Conservation (phyloP, 805 yeast genomes). For the Nakazawaea ambrosiae region DNA sequence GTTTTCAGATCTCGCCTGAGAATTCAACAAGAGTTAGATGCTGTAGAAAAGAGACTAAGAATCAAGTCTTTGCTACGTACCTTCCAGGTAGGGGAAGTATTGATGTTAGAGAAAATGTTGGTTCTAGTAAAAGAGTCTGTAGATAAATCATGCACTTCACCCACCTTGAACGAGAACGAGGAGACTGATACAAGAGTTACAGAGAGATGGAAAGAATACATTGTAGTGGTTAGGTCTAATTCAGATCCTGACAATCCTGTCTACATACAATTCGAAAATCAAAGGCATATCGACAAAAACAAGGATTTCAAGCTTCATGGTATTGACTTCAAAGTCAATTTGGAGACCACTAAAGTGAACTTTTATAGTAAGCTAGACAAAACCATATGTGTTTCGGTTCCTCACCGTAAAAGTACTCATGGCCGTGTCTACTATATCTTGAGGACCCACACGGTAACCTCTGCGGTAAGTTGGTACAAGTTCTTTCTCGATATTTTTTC, state of each 20-base stretch:
- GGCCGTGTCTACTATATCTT: slow-evolving; percentile 36
- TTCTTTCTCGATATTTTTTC: slow-evolving; percentile 46
- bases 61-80: slow-evolving; percentile 22
- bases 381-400: slow-evolving; percentile 45
- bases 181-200: slow-evolving; percentile 45
- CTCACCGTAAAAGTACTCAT: slow-evolving; percentile 10
- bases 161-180: slow-evolving; percentile 40
- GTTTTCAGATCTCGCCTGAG: slow-evolving; percentile 18
- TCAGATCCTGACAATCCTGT: slow-evolving; percentile 46
- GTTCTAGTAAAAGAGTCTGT: slow-evolving; percentile 45
- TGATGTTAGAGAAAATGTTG: slow-evolving; percentile 62
- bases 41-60: slow-evolving; percentile 16
- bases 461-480: slow-evolving; percentile 59
- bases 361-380: slow-evolving; percentile 67
- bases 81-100: slow-evolving; percentile 50
- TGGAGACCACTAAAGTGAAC: slow-evolving; percentile 26
- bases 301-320: slow-evolving; percentile 6
- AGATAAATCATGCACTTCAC: slow-evolving; percentile 12
- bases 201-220: slow-evolving; percentile 77
- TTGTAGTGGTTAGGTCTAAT: slow-evolving; percentile 64
- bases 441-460: slow-evolving; percentile 41
- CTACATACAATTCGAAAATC: slow-evolving; percentile 54
- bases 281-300: slow-evolving; percentile 25
- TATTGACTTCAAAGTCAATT: slow-evolving; percentile 9
- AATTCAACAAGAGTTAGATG: slow-evolving; percentile 11